These are phyloP conservation scores for Sporothrix pseudoabietina DNA, from an alignment of 2,329 filamentous ascomycete genomes.

Conservation along the genomic window DNA sequence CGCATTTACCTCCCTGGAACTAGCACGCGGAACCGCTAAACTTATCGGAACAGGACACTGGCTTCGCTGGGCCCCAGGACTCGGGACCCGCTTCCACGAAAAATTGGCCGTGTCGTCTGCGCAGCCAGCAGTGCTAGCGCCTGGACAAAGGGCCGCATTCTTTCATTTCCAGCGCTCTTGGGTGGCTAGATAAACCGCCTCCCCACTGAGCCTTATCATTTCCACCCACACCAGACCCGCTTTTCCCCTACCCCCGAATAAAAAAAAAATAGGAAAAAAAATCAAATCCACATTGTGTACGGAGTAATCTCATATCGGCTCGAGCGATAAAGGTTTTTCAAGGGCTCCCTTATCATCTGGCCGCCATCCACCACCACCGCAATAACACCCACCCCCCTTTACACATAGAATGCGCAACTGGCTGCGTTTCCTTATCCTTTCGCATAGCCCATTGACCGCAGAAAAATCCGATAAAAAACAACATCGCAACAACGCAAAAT, in stretches of 20 bases:
- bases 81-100: neutral
- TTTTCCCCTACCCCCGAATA: constrained; percentile 32
- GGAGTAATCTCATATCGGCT: constrained; percentile 36
- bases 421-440: constrained; percentile 17
- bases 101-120: neutral
- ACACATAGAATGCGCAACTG: constrained; percentile 13
- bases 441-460: constrained; percentile 29
- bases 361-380: constrained; percentile 30
- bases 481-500: constrained; percentile 2
- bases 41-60: neutral
- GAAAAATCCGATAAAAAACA: neutral
- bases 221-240: constrained; percentile 28
- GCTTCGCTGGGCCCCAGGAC: neutral
- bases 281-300: constrained; percentile 30
- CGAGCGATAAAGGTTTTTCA: constrained; percentile 36
- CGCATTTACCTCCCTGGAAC: neutral
- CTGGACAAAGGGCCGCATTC: constrained; percentile 16
- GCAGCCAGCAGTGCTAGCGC: constrained; percentile 15
- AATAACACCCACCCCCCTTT: constrained; percentile 25
- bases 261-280: constrained; percentile 32
- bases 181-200: constrained; percentile 24
- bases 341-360: constrained; percentile 35
- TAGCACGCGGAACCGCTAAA: constrained; percentile 3
- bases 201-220: constrained; percentile 33
- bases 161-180: constrained; percentile 20